Base-by-base conservation (phyloP, 805 yeast species). In the Kodamaea sagamina region DNA sequence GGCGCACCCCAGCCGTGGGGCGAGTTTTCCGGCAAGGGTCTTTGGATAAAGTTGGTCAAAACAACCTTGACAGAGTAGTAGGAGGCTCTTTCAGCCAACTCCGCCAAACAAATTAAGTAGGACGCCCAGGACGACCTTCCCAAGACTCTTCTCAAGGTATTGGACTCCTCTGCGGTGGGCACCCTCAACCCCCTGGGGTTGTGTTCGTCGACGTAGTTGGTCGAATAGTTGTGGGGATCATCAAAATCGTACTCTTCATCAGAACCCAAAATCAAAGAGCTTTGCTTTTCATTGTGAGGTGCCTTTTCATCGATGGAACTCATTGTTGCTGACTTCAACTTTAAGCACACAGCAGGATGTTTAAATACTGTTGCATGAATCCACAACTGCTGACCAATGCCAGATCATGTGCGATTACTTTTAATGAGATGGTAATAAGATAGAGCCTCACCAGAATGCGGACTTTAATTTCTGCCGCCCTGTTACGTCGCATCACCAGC, bases 41-140 rank as follows among this genome's bases (percentile, higher is more conserved):
- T 67, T 61, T 72, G 75, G 43, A 76, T 68, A 50, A 76, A 76
- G 53, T 77, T 77, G 22, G 74, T 58, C 42, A 76, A 63, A 36
- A 72, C 55, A 51, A 72, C 73, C 29, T 63, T 53, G 7, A 67
- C 66, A 17, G 80, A 77, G 49, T 73, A 77, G 53, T 76, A 77
- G 4, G 80, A 74, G 42, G 77, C 81, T 62, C 81, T 68, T 58
- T 77, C 81, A 13, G 80, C 78, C 50, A 77, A 72, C 51, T 77
- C 82, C 32, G 46, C 44, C 12, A 48, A 44, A 44, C 62, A 79
- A 45, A 82, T 73, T 42, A 79, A 62, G 62, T 78, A 79, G 28
- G 75, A 62, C 22, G 71, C 67, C 43, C 64, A 65, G 10, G 80
- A 76, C 39, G 81, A 75, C 22, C 65, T 57, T 27, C 82, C 84